These are phyloP conservation scores for Spathaspora gorwiae DNA, from an alignment of 805 yeast genomes.

Conservation along the genomic window DNA sequence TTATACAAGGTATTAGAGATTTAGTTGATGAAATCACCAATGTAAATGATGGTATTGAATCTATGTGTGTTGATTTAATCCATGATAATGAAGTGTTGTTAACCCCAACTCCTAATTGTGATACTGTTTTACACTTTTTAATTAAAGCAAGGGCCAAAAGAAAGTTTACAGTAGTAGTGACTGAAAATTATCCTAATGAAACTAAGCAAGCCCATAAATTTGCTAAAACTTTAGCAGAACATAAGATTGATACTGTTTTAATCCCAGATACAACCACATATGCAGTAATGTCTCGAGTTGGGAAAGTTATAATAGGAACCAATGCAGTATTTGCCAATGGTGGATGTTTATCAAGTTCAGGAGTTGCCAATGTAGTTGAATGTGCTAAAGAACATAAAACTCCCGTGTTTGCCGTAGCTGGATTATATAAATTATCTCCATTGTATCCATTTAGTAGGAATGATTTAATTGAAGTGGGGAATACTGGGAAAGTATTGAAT, in stretches of 20 bases:
- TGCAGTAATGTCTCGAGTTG: constrained; percentile 96
- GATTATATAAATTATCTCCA: constrained; percentile 88
- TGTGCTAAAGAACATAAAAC: constrained; percentile 93
- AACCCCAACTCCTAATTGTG: constrained; percentile 93
- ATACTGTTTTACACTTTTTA: constrained; percentile 82
- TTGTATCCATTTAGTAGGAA: constrained; percentile 86
- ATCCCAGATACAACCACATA: constrained; percentile 90
- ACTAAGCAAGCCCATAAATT: constrained; percentile 72
- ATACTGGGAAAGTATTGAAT: constrained; percentile 81
- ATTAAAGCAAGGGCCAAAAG: constrained; percentile 84
- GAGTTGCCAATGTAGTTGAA: constrained; percentile 89
- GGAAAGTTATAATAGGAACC: constrained; percentile 92
- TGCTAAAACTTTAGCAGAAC: constrained; percentile 73
- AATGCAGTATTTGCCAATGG: constrained; percentile 94
- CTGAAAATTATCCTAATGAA: constrained; percentile 90
- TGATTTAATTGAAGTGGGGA: constrained; percentile 83
- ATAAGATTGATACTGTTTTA: constrained; percentile 83
- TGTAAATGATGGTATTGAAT: constrained; percentile 85
- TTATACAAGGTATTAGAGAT: constrained; percentile 89
- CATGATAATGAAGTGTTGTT: constrained; percentile 84
- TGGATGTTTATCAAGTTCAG: constrained; percentile 84
- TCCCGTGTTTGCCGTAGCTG: constrained; percentile 96
- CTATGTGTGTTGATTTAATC: constrained; percentile 86
- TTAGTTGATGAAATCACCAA: constrained; percentile 86
- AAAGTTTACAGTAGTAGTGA: constrained; percentile 84